These are phyloP conservation scores for Dendrobium huoshanense DNA, from an alignment of 106 monocot species.

Conservation along the genomic window DNA sequence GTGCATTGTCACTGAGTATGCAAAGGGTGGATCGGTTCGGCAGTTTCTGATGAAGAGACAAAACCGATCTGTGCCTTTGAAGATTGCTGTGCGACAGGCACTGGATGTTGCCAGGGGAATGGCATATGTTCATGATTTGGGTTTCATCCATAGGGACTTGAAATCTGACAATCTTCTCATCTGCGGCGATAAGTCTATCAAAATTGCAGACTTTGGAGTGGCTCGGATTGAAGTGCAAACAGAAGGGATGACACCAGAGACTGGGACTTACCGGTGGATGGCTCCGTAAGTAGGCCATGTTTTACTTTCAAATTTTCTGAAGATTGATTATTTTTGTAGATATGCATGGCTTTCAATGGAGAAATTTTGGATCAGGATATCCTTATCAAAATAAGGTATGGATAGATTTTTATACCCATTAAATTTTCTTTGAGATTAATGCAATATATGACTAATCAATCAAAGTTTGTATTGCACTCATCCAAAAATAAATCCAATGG, in stretches of 20 bases:
- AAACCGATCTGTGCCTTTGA: conserved; percentile 51
- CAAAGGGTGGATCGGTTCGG: conserved; percentile 58
- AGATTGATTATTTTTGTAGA: background rate
- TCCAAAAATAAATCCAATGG: too few relatives aligned
- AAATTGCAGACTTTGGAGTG: conserved; percentile 74
- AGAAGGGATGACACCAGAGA: conserved; percentile 75
- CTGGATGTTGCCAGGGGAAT: conserved; percentile 63
- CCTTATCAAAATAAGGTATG: too few relatives aligned
- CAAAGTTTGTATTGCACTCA: too few relatives aligned
- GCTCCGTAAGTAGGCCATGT: conserved; percentile 48
- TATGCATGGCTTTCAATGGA: too few relatives aligned
- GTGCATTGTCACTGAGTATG: conserved; percentile 76
- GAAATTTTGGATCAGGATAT: too few relatives aligned
- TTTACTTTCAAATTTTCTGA: background rate
- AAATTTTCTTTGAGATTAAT: too few relatives aligned
- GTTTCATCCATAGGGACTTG: conserved; percentile 60
- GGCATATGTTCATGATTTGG: conserved; percentile 59
- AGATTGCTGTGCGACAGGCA: conserved; percentile 53
- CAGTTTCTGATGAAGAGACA: conserved; percentile 56
- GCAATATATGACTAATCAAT: too few relatives aligned
- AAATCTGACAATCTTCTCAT: conserved; percentile 67
- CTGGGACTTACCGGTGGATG: conserved; percentile 77
- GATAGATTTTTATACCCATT: too few relatives aligned
- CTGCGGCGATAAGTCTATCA: conserved; percentile 48
- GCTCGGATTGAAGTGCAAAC: conserved; percentile 70